These are phyloP conservation scores for Penicillium mononematosum DNA, from an alignment of 495 filamentous ascomycete species.

Conservation along the genomic window DNA sequence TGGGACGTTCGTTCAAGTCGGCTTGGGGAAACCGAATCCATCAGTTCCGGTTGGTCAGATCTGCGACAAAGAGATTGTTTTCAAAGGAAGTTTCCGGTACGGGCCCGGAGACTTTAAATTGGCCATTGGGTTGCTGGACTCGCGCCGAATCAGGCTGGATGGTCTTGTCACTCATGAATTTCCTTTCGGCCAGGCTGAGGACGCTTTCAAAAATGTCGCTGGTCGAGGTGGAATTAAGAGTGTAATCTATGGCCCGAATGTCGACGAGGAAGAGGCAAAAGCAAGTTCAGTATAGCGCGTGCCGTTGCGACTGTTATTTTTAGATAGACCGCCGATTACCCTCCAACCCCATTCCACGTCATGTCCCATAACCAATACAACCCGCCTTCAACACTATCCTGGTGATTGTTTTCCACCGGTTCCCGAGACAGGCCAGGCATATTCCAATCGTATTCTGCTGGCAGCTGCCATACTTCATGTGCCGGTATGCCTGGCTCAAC, in stretches of 20 bases:
- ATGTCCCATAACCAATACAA: constrained; percentile 35
- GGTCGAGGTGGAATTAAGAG: constrained; percentile 28
- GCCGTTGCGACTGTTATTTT: neutral
- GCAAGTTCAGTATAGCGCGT: neutral
- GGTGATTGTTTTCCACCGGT: neutral
- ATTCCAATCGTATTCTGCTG: neutral
- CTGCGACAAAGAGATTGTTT: constrained; percentile 76
- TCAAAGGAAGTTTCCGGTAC: constrained; percentile 80
- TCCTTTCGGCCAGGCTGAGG: constrained; percentile 19
- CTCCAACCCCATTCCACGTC: constrained; percentile 25
- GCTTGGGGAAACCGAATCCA: constrained; percentile 74
- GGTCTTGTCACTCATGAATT: constrained; percentile 59
- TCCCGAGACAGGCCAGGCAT: constrained; percentile 1
- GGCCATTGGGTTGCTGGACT: constrained; percentile 66
- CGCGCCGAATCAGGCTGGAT: constrained; percentile 66
- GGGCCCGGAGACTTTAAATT: constrained; percentile 73
- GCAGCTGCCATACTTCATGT: neutral
- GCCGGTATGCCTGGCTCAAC: neutral
- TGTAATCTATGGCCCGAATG: constrained; percentile 33
- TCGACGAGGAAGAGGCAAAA: constrained; percentile 24
- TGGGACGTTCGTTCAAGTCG: constrained; percentile 80
- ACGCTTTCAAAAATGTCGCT: constrained; percentile 25
- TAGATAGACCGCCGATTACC: neutral
- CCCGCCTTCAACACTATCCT: constrained; percentile 18
- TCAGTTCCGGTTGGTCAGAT: constrained; percentile 78